Evolutionary conservation across 345 rosid genomes (phyloP).

Genomic region (Eucalyptus lansdowneana): DNA sequence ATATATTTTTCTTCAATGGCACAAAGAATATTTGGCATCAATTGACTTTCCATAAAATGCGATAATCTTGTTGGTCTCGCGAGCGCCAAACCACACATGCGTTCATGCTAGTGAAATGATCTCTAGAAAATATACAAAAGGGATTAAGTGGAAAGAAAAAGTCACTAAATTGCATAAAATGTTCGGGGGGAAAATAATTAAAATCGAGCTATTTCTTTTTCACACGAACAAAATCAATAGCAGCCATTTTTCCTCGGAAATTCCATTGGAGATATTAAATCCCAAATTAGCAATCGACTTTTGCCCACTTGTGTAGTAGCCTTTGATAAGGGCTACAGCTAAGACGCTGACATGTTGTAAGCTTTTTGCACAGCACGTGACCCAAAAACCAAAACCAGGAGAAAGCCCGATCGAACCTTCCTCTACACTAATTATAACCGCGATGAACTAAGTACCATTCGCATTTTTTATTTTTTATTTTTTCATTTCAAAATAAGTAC

Average conservation of each 20-base stretch:
- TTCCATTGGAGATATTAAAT: neutral
- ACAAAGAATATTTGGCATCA: neutral
- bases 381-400: neutral
- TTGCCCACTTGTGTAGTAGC: neutral
- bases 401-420: neutral
- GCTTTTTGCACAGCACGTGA: neutral
- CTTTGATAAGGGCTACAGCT: neutral
- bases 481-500: neutral
- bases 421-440: neutral
- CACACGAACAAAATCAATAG: neutral
- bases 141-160: neutral
- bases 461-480: neutral
- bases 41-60: neutral
- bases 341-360: neutral
- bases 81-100: fast-evolving
- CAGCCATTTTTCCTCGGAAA: neutral
- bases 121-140: neutral
- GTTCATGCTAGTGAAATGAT: neutral
- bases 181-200: neutral
- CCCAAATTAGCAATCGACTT: neutral
- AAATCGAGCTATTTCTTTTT: neutral
- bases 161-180: neutral
- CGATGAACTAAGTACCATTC: neutral
- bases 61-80: fast-evolving
- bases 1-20: neutral